phyloP scores from a whole-genome alignment of 2,329 filamentous ascomycete genomes.

The Fusarium setosum region DNA sequence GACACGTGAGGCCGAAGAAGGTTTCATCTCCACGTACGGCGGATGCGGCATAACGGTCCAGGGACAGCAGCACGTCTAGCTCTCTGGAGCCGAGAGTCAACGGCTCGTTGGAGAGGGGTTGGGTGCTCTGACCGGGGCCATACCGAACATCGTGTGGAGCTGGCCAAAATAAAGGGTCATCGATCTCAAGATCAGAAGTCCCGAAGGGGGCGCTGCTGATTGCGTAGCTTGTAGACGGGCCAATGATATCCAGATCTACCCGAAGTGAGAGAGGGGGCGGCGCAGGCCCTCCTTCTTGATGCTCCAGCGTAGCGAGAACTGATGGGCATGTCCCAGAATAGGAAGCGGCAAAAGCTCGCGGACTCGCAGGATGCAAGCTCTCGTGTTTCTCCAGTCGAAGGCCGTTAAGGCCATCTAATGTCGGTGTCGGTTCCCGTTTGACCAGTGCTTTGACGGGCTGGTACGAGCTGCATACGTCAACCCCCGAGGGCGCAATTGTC shows the following conservation, averaged over 20 bases:
- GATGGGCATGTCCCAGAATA: constrained; percentile 22
- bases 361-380: constrained; percentile 31
- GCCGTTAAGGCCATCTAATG: constrained; percentile 29
- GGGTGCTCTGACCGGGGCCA: constrained; percentile 25
- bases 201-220: constrained; percentile 32
- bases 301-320: constrained; percentile 26
- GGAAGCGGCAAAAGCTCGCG: constrained; percentile 26
- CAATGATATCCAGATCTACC: constrained; percentile 45
- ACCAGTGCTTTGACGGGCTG: constrained; percentile 21
- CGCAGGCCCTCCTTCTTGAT: constrained; percentile 28
- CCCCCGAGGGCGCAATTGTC: constrained; percentile 13
- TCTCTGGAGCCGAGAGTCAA: constrained; percentile 28
- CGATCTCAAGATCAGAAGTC: constrained; percentile 35
- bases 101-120: constrained; percentile 20
- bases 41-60: constrained; percentile 40
- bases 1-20: constrained; percentile 42
- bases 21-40: constrained; percentile 42
- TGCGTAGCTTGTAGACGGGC: constrained; percentile 33
- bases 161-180: constrained; percentile 30
- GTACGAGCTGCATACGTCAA: constrained; percentile 29
- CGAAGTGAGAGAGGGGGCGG: constrained; percentile 42
- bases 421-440: constrained; percentile 35
- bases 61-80: constrained; percentile 27
- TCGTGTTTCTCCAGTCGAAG: constrained; percentile 38
- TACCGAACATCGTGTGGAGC: constrained; percentile 30